Base-by-base conservation (phyloP, 1,284 basidiomycete species). In the Cryptococcus sp. region DNA sequence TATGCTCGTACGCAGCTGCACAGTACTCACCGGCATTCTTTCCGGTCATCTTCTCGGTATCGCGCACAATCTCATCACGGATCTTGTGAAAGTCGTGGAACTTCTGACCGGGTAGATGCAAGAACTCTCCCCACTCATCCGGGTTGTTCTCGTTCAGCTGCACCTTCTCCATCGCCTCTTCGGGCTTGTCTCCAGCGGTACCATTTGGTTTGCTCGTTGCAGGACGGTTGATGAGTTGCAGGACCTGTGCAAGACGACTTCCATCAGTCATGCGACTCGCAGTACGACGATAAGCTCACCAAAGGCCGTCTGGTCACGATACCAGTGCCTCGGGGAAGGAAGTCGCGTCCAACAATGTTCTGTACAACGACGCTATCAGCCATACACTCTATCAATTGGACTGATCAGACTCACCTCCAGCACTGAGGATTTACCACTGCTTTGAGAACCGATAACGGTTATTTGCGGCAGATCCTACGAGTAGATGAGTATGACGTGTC, bases 121-220 rank as follows among this genome's bases (percentile, higher is more conserved):
- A 82, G 83, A 99, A 99, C 81, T 99, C 95, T 74, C 94, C 95
- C 95, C 95, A 99, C 80, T 98, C 95, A 71, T 96, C 87, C 60
- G 87, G 82, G 77, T 93, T 96, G 75, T 88, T 90, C 50, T 84
- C 82, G 66, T 88, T 79, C 49, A 75, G 47, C 54, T 68, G 62
- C 15, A 67, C 64, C 60, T 74, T 72, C 44, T 69, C 65, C 63
- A 68, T 52, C 3, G 60, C 67, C 42, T 73, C 73, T 52, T 73
- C 74, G 40, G 57, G 61, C 54, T 69, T 66, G 45, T 68, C 66
- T 13, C 31, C 31, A 44, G 55, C 64, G 27, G 63, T 62, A n/a
- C 83, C 84, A 67, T 86, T 87, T 22, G 82, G 73, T 67, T 82
- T 81, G 53, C 81, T 82, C 45, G 86, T 66, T 3, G 76, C 76